Evolutionary conservation across 345 rosid species (phyloP).

Genomic region (Eucalyptus cladocalyx): DNA sequence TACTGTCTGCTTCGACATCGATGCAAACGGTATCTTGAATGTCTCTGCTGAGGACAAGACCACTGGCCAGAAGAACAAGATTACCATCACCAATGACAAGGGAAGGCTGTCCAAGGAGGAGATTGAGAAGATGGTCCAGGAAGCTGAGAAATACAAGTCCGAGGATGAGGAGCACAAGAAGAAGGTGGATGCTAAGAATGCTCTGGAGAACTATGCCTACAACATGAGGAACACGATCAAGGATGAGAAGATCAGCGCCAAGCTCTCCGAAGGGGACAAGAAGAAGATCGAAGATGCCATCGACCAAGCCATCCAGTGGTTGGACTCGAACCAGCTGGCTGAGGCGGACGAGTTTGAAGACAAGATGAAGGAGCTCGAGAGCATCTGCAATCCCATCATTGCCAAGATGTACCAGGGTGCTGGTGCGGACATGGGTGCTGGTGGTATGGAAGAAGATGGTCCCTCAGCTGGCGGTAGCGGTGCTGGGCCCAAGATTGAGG

Average conservation of each 20-base stretch:
- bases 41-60: slow-evolving; percentile 22
- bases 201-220: neutral
- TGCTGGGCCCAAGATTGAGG: slow-evolving; percentile 54
- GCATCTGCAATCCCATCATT: neutral
- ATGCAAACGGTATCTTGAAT: slow-evolving; percentile 18
- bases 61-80: slow-evolving; percentile 13
- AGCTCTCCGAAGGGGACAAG: neutral
- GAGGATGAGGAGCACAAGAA: neutral
- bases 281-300: neutral
- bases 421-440: neutral
- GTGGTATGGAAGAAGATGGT: neutral
- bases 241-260: neutral
- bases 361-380: neutral
- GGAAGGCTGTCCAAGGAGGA: neutral
- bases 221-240: neutral
- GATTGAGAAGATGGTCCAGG: slow-evolving; percentile 1
- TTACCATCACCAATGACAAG: neutral
- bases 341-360: neutral
- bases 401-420: neutral
- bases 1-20: slow-evolving; percentile 20
- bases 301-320: neutral
- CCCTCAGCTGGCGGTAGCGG: slow-evolving; percentile 12
- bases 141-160: neutral
- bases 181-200: neutral
- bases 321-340: neutral